Base-by-base conservation (phyloP, 2,329 filamentous ascomycete genomes). In the Amylocarpus encephaloides region DNA sequence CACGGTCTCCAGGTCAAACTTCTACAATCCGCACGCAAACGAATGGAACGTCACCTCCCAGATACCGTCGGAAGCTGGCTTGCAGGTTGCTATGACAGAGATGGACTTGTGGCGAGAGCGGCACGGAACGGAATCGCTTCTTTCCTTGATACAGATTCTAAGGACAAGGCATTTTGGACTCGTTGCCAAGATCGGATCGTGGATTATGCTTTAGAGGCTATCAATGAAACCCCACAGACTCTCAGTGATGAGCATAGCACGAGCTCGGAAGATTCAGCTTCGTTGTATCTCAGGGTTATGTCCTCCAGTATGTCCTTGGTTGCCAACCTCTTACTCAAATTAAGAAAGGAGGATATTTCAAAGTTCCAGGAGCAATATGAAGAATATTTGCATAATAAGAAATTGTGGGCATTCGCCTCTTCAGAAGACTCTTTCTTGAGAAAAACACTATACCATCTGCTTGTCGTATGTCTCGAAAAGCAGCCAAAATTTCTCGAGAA, bases 221-320 rank as follows among this genome's bases (percentile, higher is more conserved):
- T 93, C 38, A 80, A 84, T 48, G 93, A 98, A 68, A 92, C 86
- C 0, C 69, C 84, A 2, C 77, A 85, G 33, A 94, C 88, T 0
- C 73, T 98, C 33, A 97, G 91, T 64, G 93, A 98, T 65, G 88
- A 94, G 68, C 79, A 92, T 19, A 88, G 83, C 1, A 88, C 90
- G 3, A 93, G 82, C 52, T 71, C 79, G 7, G 92, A 97, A 59
- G 93, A 98, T 65, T 83, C 89, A 3, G 80, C 90, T 58, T 80
- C 86, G 15, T 96, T 95, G 61, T 93, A 94, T 69, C 80, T 83
- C 53, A 79, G 93, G 42, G 90, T 96, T 3, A 62, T 82, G 2
- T 73, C 72, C 9, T 73, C 73, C 6, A 77, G 77, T 48, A 62
- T 84, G 18, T 78, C 75, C 1, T 68, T 84, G 5, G 74, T 82